Base-by-base conservation (phyloP, 257 asterid species). In the Scutellaria baicalensis region DNA sequence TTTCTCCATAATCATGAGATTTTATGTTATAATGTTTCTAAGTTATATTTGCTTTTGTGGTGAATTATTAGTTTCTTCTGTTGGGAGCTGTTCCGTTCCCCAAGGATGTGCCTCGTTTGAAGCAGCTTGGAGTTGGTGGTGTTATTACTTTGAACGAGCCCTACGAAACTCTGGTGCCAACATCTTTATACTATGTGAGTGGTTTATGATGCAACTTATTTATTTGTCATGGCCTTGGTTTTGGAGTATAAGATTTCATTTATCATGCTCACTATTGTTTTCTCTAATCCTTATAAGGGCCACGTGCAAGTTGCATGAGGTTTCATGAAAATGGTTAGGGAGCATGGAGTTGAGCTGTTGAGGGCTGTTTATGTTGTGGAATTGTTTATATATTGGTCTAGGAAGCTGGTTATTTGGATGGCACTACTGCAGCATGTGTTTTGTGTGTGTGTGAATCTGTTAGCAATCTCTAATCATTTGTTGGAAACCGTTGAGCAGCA, bases 21-120 rank as follows among this genome's bases (percentile, higher is more conserved):
- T 49, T 1, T 12, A 44, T 40, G 36, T 7, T 13, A 44, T 20
- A 39, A 39, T 20, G 8, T 56, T 20, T 27, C 69, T 58, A 58
- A 68, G 21, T 35, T 56, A 21, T 56, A 21, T 59, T 45, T 66
- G 61, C 10, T 62, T 70, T 54, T 36, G 54, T 21, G 50, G n/a
- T 76, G 33, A 40, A 58, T 67, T 35, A 64, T 59, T 77, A 92
- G 97, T 92, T 87, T 83, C 84, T 92, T 54, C 77, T 93, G 60
- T 80, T 93, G 73, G 98, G 98, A 66, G 98, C 97, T 23, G 98
- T 93, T 81, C 98, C 98, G 21, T 93, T 90, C 68, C 97, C 96
- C 0, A 88, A 87, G 59, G 98, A 93, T 70, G 98, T 93, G 33
- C 92, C 83, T 31, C 85, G 92, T 48, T 76, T 93, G 85, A 90